Base-by-base conservation (phyloP, 495 filamentous ascomycete genomes). In the Durotheca rogersii region DNA sequence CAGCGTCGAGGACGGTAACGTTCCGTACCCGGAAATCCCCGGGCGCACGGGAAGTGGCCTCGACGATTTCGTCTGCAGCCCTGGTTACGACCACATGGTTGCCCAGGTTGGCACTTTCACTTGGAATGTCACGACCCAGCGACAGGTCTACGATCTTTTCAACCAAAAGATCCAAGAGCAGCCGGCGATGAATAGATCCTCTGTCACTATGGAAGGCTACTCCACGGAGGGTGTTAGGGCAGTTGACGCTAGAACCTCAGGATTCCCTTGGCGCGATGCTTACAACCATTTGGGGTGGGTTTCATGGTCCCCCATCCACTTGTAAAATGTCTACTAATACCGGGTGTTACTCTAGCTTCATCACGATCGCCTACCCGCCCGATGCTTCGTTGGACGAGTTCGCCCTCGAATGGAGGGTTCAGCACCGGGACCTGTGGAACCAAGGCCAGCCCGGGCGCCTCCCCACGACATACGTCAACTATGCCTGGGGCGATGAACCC, bases 381-480 rank as follows among this genome's bases (percentile, higher is more conserved):
- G 23, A 27, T 9, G 4, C 23, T 27, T 27, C 23, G 18, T 15
- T 35, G 12, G 14, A 35, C 4, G 33, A 35, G 14, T 15, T 17
- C 3, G 33, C 33, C 7, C 14, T 10, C 2, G 10, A 35, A 17
- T 35, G 14, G 10, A 14, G 10, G 4, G 14, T 2, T 4, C 10
- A 35, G 33, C 5, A 4, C 9, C n/a, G 33, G 14, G 33, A 35
- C 33, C 33, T 16, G 9, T 35, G 33, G 33, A 35, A 35, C 9
- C 10, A 15, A 16, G 33, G 33, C 33, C n/a, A 15, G 14, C 33
- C 33, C 3, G 33, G 14, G 33, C 4, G 12, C 9, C 23, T 27
- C 23, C 41, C 41, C 4, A 20, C 21, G 2, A 34, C 3, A 3
- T 44, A 44, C 18, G 29, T 44, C 17, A 44, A 44, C 29, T 44